Evolutionary conservation across 768 basidiomycete genomes (phyloP), one percentile per base, ranked within the genome.

Genomic region (Kwoniella dejecticola): DNA sequence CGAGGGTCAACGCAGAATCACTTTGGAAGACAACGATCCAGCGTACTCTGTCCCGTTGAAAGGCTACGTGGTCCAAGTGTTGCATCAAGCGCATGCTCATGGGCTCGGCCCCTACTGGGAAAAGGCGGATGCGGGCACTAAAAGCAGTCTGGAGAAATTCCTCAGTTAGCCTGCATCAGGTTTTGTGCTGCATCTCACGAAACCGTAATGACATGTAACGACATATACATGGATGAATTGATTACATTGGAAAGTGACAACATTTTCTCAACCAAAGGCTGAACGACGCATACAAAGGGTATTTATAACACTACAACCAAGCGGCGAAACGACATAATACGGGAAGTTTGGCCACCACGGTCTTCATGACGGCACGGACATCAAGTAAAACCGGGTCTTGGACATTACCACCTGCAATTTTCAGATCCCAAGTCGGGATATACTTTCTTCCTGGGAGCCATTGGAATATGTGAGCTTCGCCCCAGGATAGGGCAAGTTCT

Each of bases 71-170:
- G 59, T 75, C 30, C 63, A 71, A 24, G 64, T 60, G 3, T 54
- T 72, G 6, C 57, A 63, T 12, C 62, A 65, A 24, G 68, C 72
- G 0, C 74, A 74, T 23, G 56, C 57, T 15, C 64, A 75, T 8
- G 75, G 75, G 7, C 58, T 78, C 52, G 71, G 64, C 7, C 70
- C 70, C 0, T 77, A 72, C 46, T 78, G 77, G 77, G 68, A 70
- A 3, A 72, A 74, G 38, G 69, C 76, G 33, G 76, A 78, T 59
- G 61, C 46, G n/a, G 69, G 68, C 17, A 60, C 74, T 7, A 67
- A 62, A 46, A 52, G 57, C 5, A 75, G 71, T 44, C 52, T 75
- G 53, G 68, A 72, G 49, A 68, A 65, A 54, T 66, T 67, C 57
- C 60, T 67, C 19, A 36, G 30, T 29, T 58, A 44, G 30, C 47